Conservation (phyloP, 768 basidiomycete genomes). For the Pisolithus sp. region DNA sequence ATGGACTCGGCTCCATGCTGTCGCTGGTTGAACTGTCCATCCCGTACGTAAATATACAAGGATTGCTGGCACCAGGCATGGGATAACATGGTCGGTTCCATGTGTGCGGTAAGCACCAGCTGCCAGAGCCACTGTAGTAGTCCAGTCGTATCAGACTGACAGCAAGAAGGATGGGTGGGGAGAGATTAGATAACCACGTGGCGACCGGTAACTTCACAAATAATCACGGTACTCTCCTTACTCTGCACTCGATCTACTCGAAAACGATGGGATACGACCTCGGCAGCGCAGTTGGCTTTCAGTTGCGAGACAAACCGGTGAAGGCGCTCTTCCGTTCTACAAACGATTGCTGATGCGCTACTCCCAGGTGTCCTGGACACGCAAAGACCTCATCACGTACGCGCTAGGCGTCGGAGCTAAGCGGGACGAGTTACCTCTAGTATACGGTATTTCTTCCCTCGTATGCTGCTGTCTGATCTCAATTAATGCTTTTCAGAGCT, state of each 20-base stretch:
- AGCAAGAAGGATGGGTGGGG: too few species aligned
- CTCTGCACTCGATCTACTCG: background rate
- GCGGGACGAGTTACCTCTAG: slow-evolving; percentile 57
- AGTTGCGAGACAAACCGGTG: slow-evolving; percentile 49
- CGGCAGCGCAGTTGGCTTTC: slow-evolving; percentile 57
- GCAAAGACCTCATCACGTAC: slow-evolving; percentile 75
- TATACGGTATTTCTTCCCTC: slow-evolving; percentile 51
- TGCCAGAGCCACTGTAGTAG: too few species aligned
- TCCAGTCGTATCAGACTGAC: too few species aligned
- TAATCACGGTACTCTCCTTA: background rate
- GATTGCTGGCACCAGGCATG: too few species aligned
- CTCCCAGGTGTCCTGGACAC: slow-evolving; percentile 73
- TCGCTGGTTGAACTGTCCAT: too few species aligned
- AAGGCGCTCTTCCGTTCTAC: slow-evolving; percentile 4
- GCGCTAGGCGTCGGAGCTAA: slow-evolving; percentile 80
- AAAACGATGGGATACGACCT: slow-evolving; percentile 50
- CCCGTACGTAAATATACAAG: too few species aligned
- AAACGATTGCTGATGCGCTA: background rate
- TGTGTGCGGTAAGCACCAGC: too few species aligned
- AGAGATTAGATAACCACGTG: slow-evolving; percentile 4
- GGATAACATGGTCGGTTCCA: background rate
- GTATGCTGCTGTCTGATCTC: background rate
- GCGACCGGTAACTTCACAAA: background rate
- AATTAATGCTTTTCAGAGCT: slow-evolving; percentile 36
- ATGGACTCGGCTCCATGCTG: too few species aligned